phyloP scores from a whole-genome alignment of 176 grass and related monocot genomes.

The Oryza officinalis region DNA sequence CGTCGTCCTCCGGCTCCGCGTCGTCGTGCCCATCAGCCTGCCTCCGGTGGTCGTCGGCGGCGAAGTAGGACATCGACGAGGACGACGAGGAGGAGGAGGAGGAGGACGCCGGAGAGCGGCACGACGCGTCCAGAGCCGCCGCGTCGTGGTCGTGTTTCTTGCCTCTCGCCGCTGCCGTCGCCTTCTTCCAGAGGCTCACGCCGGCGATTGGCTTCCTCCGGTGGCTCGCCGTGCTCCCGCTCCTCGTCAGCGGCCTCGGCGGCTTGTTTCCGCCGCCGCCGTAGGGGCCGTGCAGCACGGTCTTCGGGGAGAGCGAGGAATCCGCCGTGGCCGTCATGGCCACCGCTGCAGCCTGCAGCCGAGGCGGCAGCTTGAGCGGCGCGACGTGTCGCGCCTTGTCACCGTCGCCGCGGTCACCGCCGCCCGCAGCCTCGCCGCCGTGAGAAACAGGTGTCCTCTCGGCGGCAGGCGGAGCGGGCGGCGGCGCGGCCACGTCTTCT shows the following conservation, averaged over 20 bases:
- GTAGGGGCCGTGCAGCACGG: conserved; percentile 38
- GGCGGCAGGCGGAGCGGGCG: neutral
- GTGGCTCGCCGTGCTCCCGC: neutral
- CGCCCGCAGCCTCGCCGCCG: no score
- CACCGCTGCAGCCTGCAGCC: conserved; percentile 32
- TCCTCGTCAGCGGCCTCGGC: conserved; percentile 27
- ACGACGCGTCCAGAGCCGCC: neutral
- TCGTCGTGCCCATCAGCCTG: neutral
- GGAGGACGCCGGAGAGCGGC: neutral
- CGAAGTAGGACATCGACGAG: conserved; percentile 24
- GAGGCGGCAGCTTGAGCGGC: conserved; percentile 64
- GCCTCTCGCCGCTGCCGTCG: neutral
- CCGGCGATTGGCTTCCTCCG: conserved; percentile 19
- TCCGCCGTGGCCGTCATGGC: neutral
- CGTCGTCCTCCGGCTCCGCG: neutral
- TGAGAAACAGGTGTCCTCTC: neutral
- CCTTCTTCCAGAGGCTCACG: conserved; percentile 25
- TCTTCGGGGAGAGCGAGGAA: conserved; percentile 9
- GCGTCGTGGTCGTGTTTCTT: neutral
- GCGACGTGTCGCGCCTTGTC: neutral
- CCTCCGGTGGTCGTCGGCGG: neutral
- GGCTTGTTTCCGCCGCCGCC: neutral
- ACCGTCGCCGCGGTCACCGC: neutral
- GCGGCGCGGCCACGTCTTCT: neutral
- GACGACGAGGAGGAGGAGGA: neutral